Percentiles rank a stretch among this genome's conserved stretches.
phyloP scores from a whole-genome alignment of 2,329 filamentous ascomycete genomes.

The Nemania sp. region DNA sequence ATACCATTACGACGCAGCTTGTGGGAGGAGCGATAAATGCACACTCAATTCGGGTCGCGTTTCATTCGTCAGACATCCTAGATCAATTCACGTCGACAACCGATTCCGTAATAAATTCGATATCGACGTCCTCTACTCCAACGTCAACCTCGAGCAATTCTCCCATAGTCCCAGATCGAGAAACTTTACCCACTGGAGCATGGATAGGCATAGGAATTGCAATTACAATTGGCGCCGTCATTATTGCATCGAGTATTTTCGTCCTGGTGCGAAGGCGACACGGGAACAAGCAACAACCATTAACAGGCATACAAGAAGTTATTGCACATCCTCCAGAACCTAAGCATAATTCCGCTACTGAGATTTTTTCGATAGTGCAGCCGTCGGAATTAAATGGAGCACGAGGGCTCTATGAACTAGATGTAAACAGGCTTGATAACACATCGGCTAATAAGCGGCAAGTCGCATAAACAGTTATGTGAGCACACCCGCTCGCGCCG shows the following conservation, averaged over 20 bases:
- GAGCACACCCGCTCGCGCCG: no score
- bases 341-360: neutral
- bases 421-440: no score
- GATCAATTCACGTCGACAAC: neutral
- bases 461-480: no score
- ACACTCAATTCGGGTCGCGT: conserved; percentile 17
- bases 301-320: neutral
- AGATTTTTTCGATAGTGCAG: neutral
- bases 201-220: conserved; percentile 17
- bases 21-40: neutral
- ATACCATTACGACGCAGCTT: neutral
- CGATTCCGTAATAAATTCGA: neutral
- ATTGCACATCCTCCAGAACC: neutral
- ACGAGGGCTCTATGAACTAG: no score
- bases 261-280: neutral
- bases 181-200: neutral
- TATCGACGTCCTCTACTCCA: neutral
- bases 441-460: no score
- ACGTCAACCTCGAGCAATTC: neutral
- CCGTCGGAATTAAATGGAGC: no score
- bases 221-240: neutral
- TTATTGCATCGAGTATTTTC: neutral
- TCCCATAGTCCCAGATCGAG: neutral
- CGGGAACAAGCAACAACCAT: conserved; percentile 1
- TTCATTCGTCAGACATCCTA: conserved; percentile 18